A percentile compares a stretch with the other conserved stretches of the same genome.
phyloP scores from a whole-genome alignment of 306 rosid genomes.

The Adenanthera pavonina region DNA sequence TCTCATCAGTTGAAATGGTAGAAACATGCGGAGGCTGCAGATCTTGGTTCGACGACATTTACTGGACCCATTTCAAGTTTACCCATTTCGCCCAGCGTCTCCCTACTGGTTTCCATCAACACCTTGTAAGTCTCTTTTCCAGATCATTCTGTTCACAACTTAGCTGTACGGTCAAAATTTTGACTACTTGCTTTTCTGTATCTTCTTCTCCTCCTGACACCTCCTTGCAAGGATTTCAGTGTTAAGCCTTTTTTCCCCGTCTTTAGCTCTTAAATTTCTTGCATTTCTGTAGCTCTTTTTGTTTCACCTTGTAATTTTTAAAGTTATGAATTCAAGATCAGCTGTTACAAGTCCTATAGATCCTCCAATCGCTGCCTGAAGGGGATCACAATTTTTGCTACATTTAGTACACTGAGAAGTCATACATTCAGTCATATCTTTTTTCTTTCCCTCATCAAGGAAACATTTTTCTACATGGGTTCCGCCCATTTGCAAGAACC shows the following conservation, averaged over 20 bases:
- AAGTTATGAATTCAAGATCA: neutral
- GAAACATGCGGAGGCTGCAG: slow-evolving; percentile 32
- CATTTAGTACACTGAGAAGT: neutral
- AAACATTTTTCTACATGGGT: neutral
- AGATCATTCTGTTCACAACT: neutral
- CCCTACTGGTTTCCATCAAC: slow-evolving; percentile 44
- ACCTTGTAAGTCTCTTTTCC: slow-evolving; percentile 54
- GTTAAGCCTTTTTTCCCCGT: neutral
- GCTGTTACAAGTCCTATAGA: neutral
- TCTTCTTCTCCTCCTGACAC: neutral
- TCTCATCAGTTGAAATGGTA: slow-evolving; percentile 40
- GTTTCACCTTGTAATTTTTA: neutral
- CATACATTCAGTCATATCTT: neutral
- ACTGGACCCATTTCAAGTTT: slow-evolving; percentile 69
- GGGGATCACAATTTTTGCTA: neutral
- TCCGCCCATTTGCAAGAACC: neutral
- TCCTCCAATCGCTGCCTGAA: neutral
- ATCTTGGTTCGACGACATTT: slow-evolving; percentile 63
- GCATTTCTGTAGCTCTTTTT: neutral
- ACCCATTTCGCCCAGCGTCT: slow-evolving; percentile 58
- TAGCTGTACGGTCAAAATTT: neutral
- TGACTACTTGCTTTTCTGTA: neutral
- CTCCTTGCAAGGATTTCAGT: neutral
- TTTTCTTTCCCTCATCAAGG: neutral
- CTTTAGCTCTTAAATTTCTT: neutral